These are phyloP conservation scores for Yarrowia sp. DNA, from an alignment of 805 yeast species.

Conservation along the genomic window DNA sequence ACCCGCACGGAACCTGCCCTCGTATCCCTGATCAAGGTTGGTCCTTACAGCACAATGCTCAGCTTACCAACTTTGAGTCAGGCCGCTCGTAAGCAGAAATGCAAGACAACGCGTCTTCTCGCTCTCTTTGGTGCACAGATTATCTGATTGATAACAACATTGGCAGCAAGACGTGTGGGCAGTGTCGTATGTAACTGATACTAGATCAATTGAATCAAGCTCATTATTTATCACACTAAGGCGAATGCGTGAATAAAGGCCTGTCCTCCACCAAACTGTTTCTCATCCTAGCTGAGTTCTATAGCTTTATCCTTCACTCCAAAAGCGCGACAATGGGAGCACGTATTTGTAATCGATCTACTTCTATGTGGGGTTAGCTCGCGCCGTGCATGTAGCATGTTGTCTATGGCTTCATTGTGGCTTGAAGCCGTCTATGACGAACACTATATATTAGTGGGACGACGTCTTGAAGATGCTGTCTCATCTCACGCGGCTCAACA, in stretches of 20 bases:
- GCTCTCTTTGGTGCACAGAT: not conserved
- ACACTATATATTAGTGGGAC: not conserved
- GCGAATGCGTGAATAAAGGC: not conserved
- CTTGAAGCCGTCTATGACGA: not conserved
- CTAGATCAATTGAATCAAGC: too few species aligned
- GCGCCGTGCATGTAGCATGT: constrained; percentile 20
- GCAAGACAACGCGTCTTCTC: not conserved
- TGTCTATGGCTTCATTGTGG: not conserved
- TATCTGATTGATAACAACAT: constrained; percentile 2
- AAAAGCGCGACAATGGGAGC: not conserved
- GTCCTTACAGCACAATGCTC: too few species aligned
- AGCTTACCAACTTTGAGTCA: not conserved
- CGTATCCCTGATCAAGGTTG: too few species aligned
- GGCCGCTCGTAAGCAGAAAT: not conserved
- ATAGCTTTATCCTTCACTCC: too few species aligned
- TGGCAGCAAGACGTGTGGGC: not conserved
- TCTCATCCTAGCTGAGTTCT: not conserved
- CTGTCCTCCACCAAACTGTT: not conserved
- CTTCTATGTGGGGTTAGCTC: constrained; percentile 16
- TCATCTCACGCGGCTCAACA: too few species aligned
- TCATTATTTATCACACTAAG: too few species aligned
- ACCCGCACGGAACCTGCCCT: too few species aligned
- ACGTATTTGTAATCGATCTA: not conserved
- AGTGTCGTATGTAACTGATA: too few species aligned
- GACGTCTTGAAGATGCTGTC: not conserved